Conservation (phyloP, 73 alveolate genomes). For the Symbiodinium natans region DNA sequence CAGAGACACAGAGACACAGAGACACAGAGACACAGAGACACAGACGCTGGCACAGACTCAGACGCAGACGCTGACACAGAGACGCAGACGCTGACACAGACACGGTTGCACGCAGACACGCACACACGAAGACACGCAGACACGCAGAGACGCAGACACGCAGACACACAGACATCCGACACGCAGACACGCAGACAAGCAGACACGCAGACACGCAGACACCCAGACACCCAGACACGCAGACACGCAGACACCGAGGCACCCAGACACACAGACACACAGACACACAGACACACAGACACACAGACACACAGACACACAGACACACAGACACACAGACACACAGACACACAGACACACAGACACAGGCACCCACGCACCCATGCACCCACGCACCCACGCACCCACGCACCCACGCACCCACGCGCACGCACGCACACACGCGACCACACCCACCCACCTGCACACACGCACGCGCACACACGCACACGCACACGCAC, state of each 20-base stretch:
- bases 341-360: constrained; percentile 45
- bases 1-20: not conserved
- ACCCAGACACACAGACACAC: constrained; percentile 39
- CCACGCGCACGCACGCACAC: too few species aligned
- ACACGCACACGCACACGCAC: not conserved
- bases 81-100: not conserved
- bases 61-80: not conserved
- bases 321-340: constrained; percentile 49
- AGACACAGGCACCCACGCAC: constrained; percentile 3
- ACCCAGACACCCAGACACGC: too few species aligned
- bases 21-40: not conserved
- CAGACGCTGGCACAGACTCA: not conserved
- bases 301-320: constrained; percentile 49
- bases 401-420: too few species aligned
- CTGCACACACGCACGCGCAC: not conserved
- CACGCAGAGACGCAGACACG: too few species aligned
- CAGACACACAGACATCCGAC: too few species aligned
- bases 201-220: too few species aligned
- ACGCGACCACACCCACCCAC: too few species aligned
- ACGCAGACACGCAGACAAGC: too few species aligned
- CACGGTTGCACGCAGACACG: not conserved
- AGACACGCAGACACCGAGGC: not conserved
- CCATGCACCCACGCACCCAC: too few species aligned
- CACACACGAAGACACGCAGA: too few species aligned
- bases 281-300: constrained; percentile 49